phyloP scores from a whole-genome alignment of 75 land plant genomes.

The Selaginella moellendorffii region DNA sequence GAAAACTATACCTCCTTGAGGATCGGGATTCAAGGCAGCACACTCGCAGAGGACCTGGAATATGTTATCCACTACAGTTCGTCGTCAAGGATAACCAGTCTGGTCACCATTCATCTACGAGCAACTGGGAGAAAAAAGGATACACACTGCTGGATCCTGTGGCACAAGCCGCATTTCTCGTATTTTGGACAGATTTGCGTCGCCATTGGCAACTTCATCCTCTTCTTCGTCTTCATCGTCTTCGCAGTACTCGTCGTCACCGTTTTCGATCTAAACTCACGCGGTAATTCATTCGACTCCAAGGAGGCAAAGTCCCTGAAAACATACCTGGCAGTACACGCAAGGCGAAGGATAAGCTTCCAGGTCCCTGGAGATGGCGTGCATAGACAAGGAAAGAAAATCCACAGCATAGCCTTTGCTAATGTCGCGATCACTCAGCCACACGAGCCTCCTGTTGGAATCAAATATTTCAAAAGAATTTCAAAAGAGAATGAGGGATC shows the following conservation, averaged over 20 bases:
- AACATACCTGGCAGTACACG: constrained; percentile 93
- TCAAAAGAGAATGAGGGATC: not conserved
- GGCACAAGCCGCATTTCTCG: constrained; percentile 91
- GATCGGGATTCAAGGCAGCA: constrained; percentile 92
- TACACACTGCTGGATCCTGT: constrained; percentile 72
- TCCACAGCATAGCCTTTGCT: constrained; percentile 74
- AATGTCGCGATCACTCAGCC: constrained; percentile 73
- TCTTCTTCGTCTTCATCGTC: constrained; percentile 44
- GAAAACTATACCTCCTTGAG: constrained; percentile 41
- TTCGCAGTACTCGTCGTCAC: constrained; percentile 34
- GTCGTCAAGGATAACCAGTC: constrained; percentile 2
- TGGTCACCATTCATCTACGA: constrained; percentile 3
- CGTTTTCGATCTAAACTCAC: constrained; percentile 50
- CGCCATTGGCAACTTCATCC: constrained; percentile 29
- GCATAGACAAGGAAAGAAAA: constrained; percentile 81
- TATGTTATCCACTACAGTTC: constrained; percentile 48
- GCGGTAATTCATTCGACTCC: too few species aligned
- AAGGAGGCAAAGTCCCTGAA: too few species aligned
- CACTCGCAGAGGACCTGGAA: constrained; percentile 83
- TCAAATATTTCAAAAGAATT: not conserved
- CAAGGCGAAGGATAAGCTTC: constrained; percentile 87
- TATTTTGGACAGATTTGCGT: constrained; percentile 44
- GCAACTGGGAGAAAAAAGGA: constrained; percentile 19
- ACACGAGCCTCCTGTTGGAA: constrained; percentile 55
- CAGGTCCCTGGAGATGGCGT: constrained; percentile 86